phyloP scores from a whole-genome alignment of 176 grass and related monocot species.

The Ensete ventricosum region DNA sequence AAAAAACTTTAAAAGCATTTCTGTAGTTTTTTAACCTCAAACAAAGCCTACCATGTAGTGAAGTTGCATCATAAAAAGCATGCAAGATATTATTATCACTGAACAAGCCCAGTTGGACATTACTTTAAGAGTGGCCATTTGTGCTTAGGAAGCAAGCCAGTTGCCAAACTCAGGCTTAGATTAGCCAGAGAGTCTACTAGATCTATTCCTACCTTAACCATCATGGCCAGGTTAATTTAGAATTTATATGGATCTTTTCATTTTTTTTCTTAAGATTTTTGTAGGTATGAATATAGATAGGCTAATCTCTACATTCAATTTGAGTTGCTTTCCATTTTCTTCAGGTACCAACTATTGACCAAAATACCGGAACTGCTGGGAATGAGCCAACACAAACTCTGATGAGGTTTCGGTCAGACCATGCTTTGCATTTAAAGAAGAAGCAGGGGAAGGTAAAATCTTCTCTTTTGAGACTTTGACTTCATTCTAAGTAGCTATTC shows the following conservation, averaged over 20 bases:
- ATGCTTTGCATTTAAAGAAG: conserved; percentile 51
- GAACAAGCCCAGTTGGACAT: too few species aligned
- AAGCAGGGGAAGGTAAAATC: conserved; percentile 42
- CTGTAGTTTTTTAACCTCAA: too few species aligned
- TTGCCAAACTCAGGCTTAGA: not conserved
- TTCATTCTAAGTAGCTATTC: not conserved
- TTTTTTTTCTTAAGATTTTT: conserved; percentile 1
- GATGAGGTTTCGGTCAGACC: conserved; percentile 58
- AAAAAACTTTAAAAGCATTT: not conserved
- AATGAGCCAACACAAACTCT: conserved; percentile 71
- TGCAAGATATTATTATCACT: too few species aligned
- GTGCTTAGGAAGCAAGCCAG: not conserved
- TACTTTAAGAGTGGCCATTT: too few species aligned
- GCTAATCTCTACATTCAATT: not conserved
- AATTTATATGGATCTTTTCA: not conserved
- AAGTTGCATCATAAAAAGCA: too few species aligned
- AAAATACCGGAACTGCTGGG: conserved; percentile 49
- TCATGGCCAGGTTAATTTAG: too few species aligned
- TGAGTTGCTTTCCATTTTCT: not conserved
- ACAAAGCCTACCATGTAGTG: too few species aligned
- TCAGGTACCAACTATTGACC: conserved; percentile 68
- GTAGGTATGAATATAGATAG: too few species aligned
- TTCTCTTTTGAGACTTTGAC: not conserved
- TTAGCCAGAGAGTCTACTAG: not conserved
- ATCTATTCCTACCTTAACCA: too few species aligned